Evolutionary conservation across 1,139 yeast genomes (phyloP), one percentile per base, ranked within the genome.

Genomic region (Saccharomycopsis hybrid): DNA sequence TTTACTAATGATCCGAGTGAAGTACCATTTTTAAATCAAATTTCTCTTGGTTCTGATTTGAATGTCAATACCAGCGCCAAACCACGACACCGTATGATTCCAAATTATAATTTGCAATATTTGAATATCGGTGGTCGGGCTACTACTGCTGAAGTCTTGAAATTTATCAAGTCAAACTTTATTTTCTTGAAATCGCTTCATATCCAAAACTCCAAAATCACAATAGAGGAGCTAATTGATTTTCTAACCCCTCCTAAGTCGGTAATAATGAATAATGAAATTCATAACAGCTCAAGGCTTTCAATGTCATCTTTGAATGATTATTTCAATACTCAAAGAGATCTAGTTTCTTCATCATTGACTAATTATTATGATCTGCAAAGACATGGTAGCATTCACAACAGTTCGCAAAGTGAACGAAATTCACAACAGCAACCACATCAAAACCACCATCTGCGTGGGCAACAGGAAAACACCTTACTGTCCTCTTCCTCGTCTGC

Each of bases 91-190:
- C n/a, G n/a, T n/a, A n/a, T n/a, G n/a, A n/a, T n/a, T n/a, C 42
- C 46, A 18, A 71, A 69, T 46, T 61, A 66, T 48, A 65, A 73
- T 40, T 59, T 74, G 53, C 65, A 66, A 42, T 70, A 71, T 59
- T 60, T 87, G 47, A 87, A 88, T 60, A 65, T 89, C 43, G 86
- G 86, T 48, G 96, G 96, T 0, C 41, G 55, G 27, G 2, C 74
- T 80, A n/a, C 25, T 4, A 72, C 70, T 55, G 69, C 65, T 48
- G 71, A 71, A 52, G 78, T 82, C 44, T 65, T 89, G 52, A 65
- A 68, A 42, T 69, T 78, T 24, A 77, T 87, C 48, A 77, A 78
- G 56, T 65, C 69, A 48, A 76, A 73, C 58, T 82, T 82, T 57
- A 68, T 75, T 1, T 59, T 69, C 28, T 69, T 89, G 54, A 78